Conservation (phyloP, 176 grass and related monocot genomes). For the Canna indica region DNA sequence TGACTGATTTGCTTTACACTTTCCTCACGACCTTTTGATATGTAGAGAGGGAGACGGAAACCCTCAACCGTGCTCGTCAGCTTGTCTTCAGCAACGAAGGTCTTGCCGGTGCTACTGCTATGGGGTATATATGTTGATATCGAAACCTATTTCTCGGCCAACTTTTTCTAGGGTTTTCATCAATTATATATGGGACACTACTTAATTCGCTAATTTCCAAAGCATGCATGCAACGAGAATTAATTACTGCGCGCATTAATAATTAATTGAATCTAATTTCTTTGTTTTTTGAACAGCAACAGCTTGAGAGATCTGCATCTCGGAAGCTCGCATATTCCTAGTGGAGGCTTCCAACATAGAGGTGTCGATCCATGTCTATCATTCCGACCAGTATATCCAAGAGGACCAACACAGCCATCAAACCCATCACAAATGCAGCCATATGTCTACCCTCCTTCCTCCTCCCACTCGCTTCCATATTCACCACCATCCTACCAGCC, state of each 20-base stretch:
- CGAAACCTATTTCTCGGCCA: neutral
- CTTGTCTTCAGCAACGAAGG: conserved; percentile 91
- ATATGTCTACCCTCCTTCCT: conserved; percentile 39
- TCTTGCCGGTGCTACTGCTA: conserved; percentile 34
- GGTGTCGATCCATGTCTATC: conserved; percentile 33
- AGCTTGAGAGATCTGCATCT: conserved; percentile 72
- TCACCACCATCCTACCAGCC: conserved; percentile 44
- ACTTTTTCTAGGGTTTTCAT: neutral
- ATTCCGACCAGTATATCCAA: conserved; percentile 47
- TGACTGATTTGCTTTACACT: conserved; percentile 1
- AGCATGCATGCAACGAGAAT: too few relatives aligned
- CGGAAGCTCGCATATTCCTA: conserved; percentile 31
- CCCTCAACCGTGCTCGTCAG: conserved; percentile 88
- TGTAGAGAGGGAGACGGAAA: conserved; percentile 95
- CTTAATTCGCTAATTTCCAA: too few relatives aligned
- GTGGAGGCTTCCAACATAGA: conserved; percentile 39
- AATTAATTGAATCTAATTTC: conserved; percentile 9
- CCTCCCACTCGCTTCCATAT: conserved; percentile 32
- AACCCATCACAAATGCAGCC: conserved; percentile 41
- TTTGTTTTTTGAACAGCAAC: neutral
- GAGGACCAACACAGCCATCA: conserved; percentile 32
- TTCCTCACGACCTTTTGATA: neutral
- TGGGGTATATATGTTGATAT: conserved; percentile 30
- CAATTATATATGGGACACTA: too few relatives aligned
- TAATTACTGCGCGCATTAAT: too few relatives aligned